Conservation (phyloP, 1,284 basidiomycete genomes). For the Dichomitus squalens region DNA sequence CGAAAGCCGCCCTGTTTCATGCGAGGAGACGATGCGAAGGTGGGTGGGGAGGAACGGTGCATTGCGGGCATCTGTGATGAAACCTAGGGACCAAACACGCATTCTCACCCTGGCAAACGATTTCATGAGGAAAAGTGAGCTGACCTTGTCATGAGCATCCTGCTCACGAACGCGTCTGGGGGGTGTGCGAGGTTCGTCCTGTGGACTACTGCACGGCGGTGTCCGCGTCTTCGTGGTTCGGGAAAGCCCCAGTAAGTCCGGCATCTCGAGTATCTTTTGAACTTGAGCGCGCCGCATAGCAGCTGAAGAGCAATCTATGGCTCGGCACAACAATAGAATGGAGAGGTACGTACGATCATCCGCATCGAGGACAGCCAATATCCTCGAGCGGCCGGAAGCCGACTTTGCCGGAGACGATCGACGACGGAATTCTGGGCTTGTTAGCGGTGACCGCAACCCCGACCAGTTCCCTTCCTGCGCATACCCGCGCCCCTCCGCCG, state of each 20-base stretch:
- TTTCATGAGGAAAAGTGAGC: neutral
- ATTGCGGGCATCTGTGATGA: neutral
- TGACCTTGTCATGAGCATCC: neutral
- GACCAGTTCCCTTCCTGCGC: neutral
- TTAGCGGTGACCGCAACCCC: neutral
- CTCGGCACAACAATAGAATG: neutral
- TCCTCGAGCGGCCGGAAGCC: conserved; percentile 18
- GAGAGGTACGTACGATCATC: conserved; percentile 27
- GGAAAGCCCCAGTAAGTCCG: conserved; percentile 17
- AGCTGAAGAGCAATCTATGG: conserved; percentile 30
- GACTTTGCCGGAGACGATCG: conserved; percentile 4
- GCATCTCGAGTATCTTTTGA: conserved; percentile 14
- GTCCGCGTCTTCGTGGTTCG: neutral
- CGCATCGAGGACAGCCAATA: conserved; percentile 27
- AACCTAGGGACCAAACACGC: neutral
- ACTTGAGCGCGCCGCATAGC: conserved; percentile 6
- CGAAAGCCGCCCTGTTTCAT: neutral
- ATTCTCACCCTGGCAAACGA: neutral
- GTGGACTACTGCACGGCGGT: too few relatives aligned
- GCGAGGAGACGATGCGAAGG: too few relatives aligned
- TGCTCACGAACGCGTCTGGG: neutral
- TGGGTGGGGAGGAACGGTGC: neutral
- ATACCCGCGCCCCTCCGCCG: neutral
- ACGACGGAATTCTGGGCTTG: neutral
- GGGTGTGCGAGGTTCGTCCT: neutral